Percentiles rank a stretch among this genome's conserved stretches.
These are phyloP conservation scores for Litsea cubeba DNA, from an alignment of 164 flowering plant species.

Conservation along the genomic window DNA sequence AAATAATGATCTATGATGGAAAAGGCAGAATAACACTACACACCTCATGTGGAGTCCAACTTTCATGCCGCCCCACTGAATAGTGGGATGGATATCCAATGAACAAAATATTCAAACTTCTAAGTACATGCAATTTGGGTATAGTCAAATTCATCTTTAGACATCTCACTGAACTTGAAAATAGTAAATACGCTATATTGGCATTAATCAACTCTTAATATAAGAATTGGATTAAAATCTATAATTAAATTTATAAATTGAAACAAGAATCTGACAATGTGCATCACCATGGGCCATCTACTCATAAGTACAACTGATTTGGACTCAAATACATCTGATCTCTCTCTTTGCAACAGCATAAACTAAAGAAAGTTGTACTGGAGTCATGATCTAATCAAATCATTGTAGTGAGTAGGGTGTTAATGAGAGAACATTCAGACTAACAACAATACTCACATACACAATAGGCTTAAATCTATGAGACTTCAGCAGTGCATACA, in stretches of 20 bases:
- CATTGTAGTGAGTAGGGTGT: neutral
- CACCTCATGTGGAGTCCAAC: too few species aligned
- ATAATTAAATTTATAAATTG: neutral
- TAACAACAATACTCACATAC: too few species aligned
- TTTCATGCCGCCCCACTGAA: too few species aligned
- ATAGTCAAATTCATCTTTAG: neutral
- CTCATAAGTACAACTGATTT: neutral
- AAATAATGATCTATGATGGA: too few species aligned
- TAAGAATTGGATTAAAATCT: neutral
- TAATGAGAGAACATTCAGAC: neutral
- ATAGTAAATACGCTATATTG: neutral
- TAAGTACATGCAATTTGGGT: too few species aligned
- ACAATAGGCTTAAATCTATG: too few species aligned
- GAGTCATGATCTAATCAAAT: neutral
- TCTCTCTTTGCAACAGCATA: neutral
- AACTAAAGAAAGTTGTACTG: neutral
- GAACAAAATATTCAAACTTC: too few species aligned
- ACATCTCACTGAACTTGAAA: neutral
- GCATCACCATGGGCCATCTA: neutral
- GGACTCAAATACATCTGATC: neutral
- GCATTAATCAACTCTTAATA: neutral
- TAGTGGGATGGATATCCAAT: too few species aligned
- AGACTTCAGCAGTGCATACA: too few species aligned
- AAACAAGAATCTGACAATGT: neutral
- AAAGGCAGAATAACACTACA: too few species aligned